phyloP scores from a whole-genome alignment of 306 rosid species.

The peach (Prunus persica) region DNA sequence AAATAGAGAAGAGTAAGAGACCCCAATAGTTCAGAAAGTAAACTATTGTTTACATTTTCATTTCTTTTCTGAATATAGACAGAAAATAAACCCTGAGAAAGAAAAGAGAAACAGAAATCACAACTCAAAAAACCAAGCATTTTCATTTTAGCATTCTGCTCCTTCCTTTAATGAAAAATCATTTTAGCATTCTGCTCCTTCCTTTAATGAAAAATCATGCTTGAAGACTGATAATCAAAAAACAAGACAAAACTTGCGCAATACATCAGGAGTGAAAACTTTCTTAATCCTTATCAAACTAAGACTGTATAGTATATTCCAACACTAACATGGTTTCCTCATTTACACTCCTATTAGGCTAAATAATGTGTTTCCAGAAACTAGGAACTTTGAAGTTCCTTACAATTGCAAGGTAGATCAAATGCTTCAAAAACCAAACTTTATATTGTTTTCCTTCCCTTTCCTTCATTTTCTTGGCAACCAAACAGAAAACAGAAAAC shows the following conservation, averaged over 20 bases:
- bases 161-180: not conserved
- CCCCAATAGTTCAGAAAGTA: no score
- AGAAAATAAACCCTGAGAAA: not conserved
- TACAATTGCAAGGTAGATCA: not conserved
- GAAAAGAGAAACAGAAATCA: not conserved
- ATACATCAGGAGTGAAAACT: not conserved
- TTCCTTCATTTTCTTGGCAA: not conserved
- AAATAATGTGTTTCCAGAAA: not conserved
- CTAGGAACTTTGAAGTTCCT: not conserved
- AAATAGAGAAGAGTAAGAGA: no score
- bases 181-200: not conserved
- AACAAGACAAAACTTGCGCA: not conserved
- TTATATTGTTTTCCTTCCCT: not conserved
- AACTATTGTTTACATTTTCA: no score
- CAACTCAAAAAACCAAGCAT: no score
- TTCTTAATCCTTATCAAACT: not conserved
- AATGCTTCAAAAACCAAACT: not conserved
- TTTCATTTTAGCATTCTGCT: not conserved
- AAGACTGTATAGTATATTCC: not conserved
- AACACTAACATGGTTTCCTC: not conserved
- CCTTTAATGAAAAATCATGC: not conserved
- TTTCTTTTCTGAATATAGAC: not conserved
- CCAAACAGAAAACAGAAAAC: conserved; percentile 10
- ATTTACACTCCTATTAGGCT: not conserved
- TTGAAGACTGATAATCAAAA: not conserved